Evolutionary conservation across 768 basidiomycete genomes (phyloP).

Genomic region (Tulasnella sp.): DNA sequence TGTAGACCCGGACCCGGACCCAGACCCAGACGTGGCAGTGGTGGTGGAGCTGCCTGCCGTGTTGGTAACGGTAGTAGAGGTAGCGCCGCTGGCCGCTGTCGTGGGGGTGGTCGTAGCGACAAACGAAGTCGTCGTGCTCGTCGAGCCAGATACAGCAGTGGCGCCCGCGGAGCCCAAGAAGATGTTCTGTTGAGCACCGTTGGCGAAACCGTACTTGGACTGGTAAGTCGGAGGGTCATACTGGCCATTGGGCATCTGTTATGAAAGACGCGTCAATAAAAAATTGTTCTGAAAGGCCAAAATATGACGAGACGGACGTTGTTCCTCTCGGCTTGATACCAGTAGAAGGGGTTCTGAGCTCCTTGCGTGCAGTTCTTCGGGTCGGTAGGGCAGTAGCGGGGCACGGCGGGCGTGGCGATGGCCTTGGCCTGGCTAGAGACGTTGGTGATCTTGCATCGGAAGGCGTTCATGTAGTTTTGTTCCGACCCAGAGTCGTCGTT

Average conservation of each 20-base stretch:
- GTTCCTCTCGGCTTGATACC: constrained; percentile 53
- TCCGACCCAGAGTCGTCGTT: constrained; percentile 24
- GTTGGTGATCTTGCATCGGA: constrained; percentile 51
- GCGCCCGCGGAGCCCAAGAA: constrained; percentile 32
- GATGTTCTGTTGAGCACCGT: constrained; percentile 67
- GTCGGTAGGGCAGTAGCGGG: constrained; percentile 59
- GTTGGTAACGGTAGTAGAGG: too few species aligned
- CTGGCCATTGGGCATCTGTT: constrained; percentile 49
- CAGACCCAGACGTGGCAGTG: too few species aligned
- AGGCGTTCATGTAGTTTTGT: constrained; percentile 55
- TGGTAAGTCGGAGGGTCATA: constrained; percentile 38
- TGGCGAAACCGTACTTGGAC: constrained; percentile 55
- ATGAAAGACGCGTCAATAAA: not conserved
- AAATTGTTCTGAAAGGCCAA: not conserved
- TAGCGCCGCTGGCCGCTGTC: too few species aligned
- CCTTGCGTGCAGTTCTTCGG: constrained; percentile 64
- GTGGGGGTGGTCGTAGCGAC: too few species aligned
- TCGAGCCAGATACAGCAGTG: too few species aligned
- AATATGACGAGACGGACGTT: constrained; percentile 34
- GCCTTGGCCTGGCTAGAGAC: constrained; percentile 39
- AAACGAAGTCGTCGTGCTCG: too few species aligned
- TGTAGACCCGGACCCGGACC: too few species aligned
- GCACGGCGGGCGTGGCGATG: constrained; percentile 36
- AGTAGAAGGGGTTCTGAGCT: constrained; percentile 58
- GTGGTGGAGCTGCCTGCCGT: too few species aligned